Base-by-base conservation (phyloP, 2,329 filamentous ascomycete genomes). In the Incumbomyces delicatus region DNA sequence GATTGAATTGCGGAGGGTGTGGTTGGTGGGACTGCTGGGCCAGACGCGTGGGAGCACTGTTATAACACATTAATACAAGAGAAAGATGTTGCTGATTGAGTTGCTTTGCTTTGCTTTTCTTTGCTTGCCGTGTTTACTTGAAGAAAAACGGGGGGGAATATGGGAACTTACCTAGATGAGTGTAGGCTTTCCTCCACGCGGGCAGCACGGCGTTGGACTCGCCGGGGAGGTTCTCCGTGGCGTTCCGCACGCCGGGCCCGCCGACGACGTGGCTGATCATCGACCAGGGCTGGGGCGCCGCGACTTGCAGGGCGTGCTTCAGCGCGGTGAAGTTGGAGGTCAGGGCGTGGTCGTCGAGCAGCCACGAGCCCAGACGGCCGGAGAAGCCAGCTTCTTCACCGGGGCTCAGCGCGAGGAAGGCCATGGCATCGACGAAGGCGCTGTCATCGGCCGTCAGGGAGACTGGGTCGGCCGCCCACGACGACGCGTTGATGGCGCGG, bases 141-240 rank as follows among this genome's bases (percentile, higher is more conserved):
- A n/a, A n/a, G n/a, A n/a, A n/a, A n/a, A n/a, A n/a, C n/a, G n/a
- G n/a, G n/a, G n/a, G n/a, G n/a, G n/a, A n/a, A n/a, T n/a, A n/a
- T n/a, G n/a, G 27, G 8, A 40, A 43, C 50, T 42, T 50, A 50
- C 48, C 46, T 10, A 55, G 32, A 37, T 56, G 62, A 2, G 61
- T 44, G 17, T 66, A 66, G 3, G 62, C 57, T 1, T 38, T 57
- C 38, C 60, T 57, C 65, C 66, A 68, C 0, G 60, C 60, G 0
- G 60, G 60, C 27, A 58, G 50, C 16, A 57, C 59, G 48, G 41
- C 54, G 52, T 48, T 58, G 50, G n/a, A 37, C 11, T 53, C 52
- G 11, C 53, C 51, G 40, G 64, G 56, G 2, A 56, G 50, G 17
- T 44, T 60, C 58, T 41, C 53, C 43, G 44, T 18, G 36, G 58